Evolutionary conservation across 2,329 filamentous ascomycete species (phyloP).

Genomic region (Fonsecaea monophora): DNA sequence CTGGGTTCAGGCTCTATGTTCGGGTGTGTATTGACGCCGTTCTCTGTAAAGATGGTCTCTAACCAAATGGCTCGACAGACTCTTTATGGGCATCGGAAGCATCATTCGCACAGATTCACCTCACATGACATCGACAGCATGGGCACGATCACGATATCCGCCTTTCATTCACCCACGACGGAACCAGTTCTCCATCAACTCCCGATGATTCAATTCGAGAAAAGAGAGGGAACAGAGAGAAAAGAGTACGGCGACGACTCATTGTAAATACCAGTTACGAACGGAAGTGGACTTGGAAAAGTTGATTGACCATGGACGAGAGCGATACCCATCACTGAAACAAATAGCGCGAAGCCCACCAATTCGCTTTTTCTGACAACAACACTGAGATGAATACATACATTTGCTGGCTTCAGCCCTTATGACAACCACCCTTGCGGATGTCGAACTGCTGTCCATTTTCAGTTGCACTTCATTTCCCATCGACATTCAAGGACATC

Average conservation of each 20-base stretch:
- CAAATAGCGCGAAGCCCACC: conserved; percentile 11
- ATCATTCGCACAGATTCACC: conserved; percentile 92
- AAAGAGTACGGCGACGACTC: not conserved
- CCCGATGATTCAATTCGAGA: conserved; percentile 2
- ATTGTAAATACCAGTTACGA: conserved; percentile 27
- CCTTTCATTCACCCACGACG: conserved; percentile 71
- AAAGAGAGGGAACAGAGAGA: not conserved
- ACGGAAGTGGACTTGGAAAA: conserved; percentile 28
- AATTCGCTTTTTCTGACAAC: conserved; percentile 3
- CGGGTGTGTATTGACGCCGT: conserved; percentile 65
- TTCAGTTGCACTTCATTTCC: not conserved
- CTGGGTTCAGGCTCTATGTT: conserved; percentile 92
- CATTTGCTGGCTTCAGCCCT: not conserved
- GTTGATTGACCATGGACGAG: conserved; percentile 23
- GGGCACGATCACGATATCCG: conserved; percentile 73
- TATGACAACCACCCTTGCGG: not conserved
- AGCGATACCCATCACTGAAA: conserved; percentile 34
- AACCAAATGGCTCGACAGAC: conserved; percentile 48
- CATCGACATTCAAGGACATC: not conserved
- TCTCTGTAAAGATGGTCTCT: conserved; percentile 14
- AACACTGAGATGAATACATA: conserved; percentile 2
- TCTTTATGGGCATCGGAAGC: conserved; percentile 99
- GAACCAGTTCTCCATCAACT: conserved; percentile 34
- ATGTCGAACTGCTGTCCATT: not conserved
- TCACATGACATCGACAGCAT: conserved; percentile 75